A percentile compares a stretch with the other conserved stretches of the same genome.
Evolutionary conservation across 306 rosid genomes (phyloP).

Genomic region (Glycyrrhiza uralensis): DNA sequence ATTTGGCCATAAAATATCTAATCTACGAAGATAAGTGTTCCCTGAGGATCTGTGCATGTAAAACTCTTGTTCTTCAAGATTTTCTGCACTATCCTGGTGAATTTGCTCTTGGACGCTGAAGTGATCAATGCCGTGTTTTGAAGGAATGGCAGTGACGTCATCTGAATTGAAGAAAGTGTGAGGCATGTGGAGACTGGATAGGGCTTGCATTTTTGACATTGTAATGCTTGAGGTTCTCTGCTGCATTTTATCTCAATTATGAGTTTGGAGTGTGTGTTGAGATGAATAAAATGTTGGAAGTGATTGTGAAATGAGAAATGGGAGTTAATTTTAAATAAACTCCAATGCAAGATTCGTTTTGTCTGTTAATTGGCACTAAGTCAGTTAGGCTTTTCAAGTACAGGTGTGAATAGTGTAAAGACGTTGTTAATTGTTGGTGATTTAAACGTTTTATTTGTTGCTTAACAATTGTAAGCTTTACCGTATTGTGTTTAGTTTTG

Average conservation of each 20-base stretch:
- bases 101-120: no score
- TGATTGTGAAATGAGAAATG: neutral
- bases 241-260: neutral
- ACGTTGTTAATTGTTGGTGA: no score
- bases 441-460: no score
- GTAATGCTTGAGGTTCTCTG: neutral
- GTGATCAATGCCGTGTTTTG: no score
- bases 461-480: no score
- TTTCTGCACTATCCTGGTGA: neutral
- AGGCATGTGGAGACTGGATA: neutral
- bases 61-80: constrained; percentile 40
- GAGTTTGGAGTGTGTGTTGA: neutral
- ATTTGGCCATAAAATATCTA: no score
- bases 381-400: no score
- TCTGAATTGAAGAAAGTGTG: neutral
- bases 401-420: no score
- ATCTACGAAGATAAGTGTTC: constrained; percentile 47
- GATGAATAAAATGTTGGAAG: neutral
- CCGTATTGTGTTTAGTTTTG: no score
- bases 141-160: neutral
- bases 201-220: neutral
- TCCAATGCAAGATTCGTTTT: no score
- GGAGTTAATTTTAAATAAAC: neutral
- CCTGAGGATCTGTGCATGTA: constrained; percentile 35
- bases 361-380: no score